Evolutionary conservation across 495 filamentous ascomycete species (phyloP), one percentile per base, ranked within the genome.

Genomic region (Melanomma pulvis-pyrius): DNA sequence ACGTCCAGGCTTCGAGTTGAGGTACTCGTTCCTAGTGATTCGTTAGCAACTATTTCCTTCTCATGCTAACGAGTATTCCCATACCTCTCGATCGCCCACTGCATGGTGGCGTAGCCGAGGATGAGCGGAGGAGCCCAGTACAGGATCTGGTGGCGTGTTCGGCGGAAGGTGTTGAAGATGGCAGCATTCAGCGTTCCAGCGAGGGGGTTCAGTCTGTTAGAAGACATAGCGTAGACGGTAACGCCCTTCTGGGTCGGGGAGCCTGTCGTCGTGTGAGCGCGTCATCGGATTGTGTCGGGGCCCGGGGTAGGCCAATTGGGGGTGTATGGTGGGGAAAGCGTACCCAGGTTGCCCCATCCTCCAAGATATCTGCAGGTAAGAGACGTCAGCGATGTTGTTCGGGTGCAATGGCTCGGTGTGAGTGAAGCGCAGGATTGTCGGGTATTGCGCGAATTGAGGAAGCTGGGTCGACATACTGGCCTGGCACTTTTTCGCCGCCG

Each of bases 1-100:
- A 65, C 91, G 90, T 48, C 92, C 92, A 46, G 84, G 82, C 85
- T 97, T 97, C 73, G 90, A 94, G 84, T 96, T 94, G 71, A 94
- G 82, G 81, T 88, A 94, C 74, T 96, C 84, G 82, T 97, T 97
- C 77, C 92, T 96, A 70, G 4, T 29, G 9, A 8, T 2, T 15
- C 3, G 24, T 34, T 55, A 57, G 61, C 48, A 67, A 41, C 1
- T 36, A 22, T 28, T 70, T 59, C 49, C 21, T 47, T 44, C 9
- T 15, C 39, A 61, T 21, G 13, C 36, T 52, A 19, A 44, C 24
- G 5, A 34, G 3, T 24, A 12, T 21, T 22, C 11, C 15, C 32
- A 46, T 86, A 96, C 92, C 86, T 83, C 75, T 92, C 86, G 74
- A 86, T 84, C 59, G 93, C 92, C 92, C 92, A 97, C 74, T 90